Evolutionary conservation across 2,329 filamentous ascomycete species (phyloP), one percentile per base, ranked within the genome.

Genomic region (Annulohypoxylon truncatum): DNA sequence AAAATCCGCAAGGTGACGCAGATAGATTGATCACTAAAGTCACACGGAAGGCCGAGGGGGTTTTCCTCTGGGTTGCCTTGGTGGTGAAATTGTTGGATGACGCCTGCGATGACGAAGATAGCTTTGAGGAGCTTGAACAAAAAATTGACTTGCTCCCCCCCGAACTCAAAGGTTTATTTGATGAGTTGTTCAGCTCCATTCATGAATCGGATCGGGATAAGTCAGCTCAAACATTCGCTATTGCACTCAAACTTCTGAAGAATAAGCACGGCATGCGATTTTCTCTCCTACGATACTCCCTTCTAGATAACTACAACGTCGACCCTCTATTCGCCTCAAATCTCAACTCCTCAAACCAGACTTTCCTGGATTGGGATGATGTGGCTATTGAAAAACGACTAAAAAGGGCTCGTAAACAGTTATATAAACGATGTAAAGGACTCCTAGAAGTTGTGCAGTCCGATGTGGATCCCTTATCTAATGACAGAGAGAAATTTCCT

Each of bases 41-140:
- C 2, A 12, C 26, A 15, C 26, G 22, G 13, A 35, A 35, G 5
- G n/a, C 47, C 13, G 9, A 31, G 3, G 47, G 47, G 3, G 47
- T 51, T 2, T 51, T 51, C 9, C 29, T 51, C 22, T 51, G 47
- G 47, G 47, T 35, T 13, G 28, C 47, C 9, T 26, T 35, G 20
- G 47, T 51, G 28, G 47, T 51, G 15, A 51, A 51, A n/a, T 9
- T 51, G 13, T 6, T 51, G 13, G 47, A 51, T 22, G 47, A 51
- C 15, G 47, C 47, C 4, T 51, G 47, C 47, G 47, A 51, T 12
- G 29, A 51, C 4, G 47, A 22, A 51, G 47, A 51, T 51, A 51
- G 9, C 15, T 51, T 51, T 5, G 2, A 35, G 18, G 28, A 22
- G 5, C 47, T 51, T 24, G 1, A 35, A 22, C 15, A n/a, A 10